Percentiles rank a stretch among this genome's conserved stretches.
Conservation (phyloP, 805 yeast species). For the Candida loeiensis region DNA sequence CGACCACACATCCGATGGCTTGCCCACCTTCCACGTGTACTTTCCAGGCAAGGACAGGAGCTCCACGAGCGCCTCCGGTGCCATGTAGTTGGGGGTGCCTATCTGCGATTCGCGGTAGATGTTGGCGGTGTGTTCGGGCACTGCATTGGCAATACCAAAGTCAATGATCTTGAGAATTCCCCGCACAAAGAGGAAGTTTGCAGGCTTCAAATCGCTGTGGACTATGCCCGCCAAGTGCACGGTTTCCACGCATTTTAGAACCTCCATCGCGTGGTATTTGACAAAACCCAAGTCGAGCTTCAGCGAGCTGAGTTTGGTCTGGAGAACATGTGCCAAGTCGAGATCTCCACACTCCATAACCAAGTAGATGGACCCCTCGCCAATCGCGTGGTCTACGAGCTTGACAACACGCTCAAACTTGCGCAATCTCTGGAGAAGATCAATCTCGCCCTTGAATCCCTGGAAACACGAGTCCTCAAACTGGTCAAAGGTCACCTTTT, state of each 20-base stretch:
- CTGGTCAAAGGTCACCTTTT: slow-evolving; percentile 76
- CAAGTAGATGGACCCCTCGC: slow-evolving; percentile 58
- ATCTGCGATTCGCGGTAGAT: slow-evolving; percentile 86
- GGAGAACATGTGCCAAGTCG: slow-evolving; percentile 79
- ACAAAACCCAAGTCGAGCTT: slow-evolving; percentile 69
- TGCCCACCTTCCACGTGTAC: slow-evolving; percentile 73
- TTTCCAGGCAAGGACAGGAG: slow-evolving; percentile 33
- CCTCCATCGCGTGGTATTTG: slow-evolving; percentile 71
- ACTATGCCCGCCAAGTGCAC: slow-evolving; percentile 88
- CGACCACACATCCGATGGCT: slow-evolving; percentile 96
- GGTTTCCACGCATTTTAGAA: slow-evolving; percentile 76
- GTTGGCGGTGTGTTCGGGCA: slow-evolving; percentile 88
- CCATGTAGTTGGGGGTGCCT: slow-evolving; percentile 97
- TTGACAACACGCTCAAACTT: slow-evolving; percentile 70
- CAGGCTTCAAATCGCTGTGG: slow-evolving; percentile 73
- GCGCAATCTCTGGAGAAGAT: slow-evolving; percentile 57
- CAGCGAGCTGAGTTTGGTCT: slow-evolving; percentile 40
- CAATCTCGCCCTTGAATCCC: slow-evolving; percentile 90
- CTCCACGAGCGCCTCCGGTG: slow-evolving; percentile 88
- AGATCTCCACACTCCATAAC: slow-evolving; percentile 96
- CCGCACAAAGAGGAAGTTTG: slow-evolving; percentile 69
- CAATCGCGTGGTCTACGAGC: slow-evolving; percentile 69
- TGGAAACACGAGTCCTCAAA: slow-evolving; percentile 69
- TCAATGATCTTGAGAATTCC: slow-evolving; percentile 87
- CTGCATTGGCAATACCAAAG: slow-evolving; percentile 93